These are phyloP conservation scores for Solanum sitiens DNA, from an alignment of 257 asterid species.

Conservation along the genomic window DNA sequence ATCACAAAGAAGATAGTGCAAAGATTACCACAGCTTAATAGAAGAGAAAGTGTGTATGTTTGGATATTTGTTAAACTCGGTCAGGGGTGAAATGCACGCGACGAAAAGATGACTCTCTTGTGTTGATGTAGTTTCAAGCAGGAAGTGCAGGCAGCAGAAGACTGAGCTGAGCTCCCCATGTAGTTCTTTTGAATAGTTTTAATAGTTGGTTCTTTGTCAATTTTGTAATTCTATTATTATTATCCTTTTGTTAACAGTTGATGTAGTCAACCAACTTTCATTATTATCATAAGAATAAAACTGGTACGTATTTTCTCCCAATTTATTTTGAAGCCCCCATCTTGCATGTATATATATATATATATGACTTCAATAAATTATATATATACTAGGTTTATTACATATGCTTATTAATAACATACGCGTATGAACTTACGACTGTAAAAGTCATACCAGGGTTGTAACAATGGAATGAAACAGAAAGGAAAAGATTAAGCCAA, in stretches of 20 bases:
- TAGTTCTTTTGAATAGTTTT: background rate
- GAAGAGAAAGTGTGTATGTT: background rate
- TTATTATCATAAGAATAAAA: background rate
- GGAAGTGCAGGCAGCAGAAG: background rate
- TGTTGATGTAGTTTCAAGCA: background rate
- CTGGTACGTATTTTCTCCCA: background rate
- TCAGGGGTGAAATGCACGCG: background rate
- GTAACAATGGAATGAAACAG: too few species aligned
- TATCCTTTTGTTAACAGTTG: background rate
- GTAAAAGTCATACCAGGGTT: too few species aligned
- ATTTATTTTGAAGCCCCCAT: background rate
- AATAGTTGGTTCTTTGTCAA: background rate
- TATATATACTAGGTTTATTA: too few species aligned
- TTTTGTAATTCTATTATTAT: background rate
- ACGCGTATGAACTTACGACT: too few species aligned
- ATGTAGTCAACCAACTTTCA: background rate
- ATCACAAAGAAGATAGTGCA: slow-evolving; percentile 41
- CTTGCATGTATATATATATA: background rate
- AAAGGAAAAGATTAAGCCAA: too few species aligned
- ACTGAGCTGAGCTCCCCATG: background rate
- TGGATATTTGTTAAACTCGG: background rate
- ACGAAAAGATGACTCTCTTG: background rate
- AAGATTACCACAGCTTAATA: background rate
- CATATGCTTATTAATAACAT: too few species aligned
- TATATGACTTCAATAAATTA: too few species aligned